Percentiles rank a stretch among this genome's conserved stretches.
These are phyloP conservation scores for Salvia splendens DNA, from an alignment of 257 asterid genomes.

Conservation along the genomic window DNA sequence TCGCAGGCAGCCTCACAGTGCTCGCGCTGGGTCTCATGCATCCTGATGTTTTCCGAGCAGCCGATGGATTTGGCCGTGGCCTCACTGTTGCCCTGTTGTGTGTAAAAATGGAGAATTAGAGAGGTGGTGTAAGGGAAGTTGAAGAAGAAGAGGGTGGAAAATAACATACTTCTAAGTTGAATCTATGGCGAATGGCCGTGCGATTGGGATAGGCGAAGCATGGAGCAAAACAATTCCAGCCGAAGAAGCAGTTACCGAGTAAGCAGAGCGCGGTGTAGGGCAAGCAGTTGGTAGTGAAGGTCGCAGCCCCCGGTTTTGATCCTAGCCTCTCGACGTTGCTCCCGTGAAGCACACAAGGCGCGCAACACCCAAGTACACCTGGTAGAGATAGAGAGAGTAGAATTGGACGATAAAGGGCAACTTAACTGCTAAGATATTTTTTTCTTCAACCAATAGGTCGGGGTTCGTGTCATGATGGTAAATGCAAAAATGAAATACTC, in stretches of 20 bases:
- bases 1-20: constrained; percentile 74
- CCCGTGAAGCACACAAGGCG: constrained; percentile 84
- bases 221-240: constrained; percentile 78
- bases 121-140: not conserved
- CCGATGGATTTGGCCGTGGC: constrained; percentile 53
- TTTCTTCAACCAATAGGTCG: no score
- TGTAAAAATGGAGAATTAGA: not conserved
- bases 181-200: constrained; percentile 69
- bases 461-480: no score
- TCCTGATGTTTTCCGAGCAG: constrained; percentile 47
- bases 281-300: constrained; percentile 71
- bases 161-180: constrained; percentile 63
- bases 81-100: constrained; percentile 71
- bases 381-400: not conserved
- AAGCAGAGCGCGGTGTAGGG: constrained; percentile 74
- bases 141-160: not conserved
- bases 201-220: constrained; percentile 71
- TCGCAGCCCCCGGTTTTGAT: constrained; percentile 40
- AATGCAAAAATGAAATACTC: constrained; percentile 29
- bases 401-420: no score
- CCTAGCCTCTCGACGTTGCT: constrained; percentile 79
- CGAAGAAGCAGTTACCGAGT: constrained; percentile 62
- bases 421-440: no score
- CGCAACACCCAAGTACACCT: constrained; percentile 72
- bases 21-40: constrained; percentile 70